A percentile compares a stretch with the other conserved stretches of the same genome.
These are phyloP conservation scores for Thinopyrum elongatum DNA, from an alignment of 176 grass and related monocot genomes.

Conservation along the genomic window DNA sequence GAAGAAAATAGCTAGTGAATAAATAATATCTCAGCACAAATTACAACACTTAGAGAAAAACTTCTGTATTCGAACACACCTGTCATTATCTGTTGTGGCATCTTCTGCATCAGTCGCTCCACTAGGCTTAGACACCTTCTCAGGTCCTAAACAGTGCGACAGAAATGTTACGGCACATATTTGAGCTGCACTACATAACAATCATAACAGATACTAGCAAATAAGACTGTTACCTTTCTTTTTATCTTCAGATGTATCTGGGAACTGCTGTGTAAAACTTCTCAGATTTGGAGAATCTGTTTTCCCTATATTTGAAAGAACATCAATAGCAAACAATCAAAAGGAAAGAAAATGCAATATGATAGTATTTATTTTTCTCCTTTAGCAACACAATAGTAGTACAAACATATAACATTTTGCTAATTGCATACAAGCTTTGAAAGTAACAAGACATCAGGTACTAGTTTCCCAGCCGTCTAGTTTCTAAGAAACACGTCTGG, in stretches of 20 bases:
- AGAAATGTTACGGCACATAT: constrained; percentile 17
- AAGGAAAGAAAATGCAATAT: neutral
- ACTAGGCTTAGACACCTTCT: constrained; percentile 22
- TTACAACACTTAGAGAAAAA: neutral
- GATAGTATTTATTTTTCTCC: neutral
- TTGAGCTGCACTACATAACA: neutral
- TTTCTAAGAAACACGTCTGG: neutral
- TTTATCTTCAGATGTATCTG: constrained; percentile 26
- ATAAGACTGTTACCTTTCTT: constrained; percentile 29
- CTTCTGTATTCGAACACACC: constrained; percentile 23
- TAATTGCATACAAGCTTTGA: neutral
- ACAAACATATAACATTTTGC: neutral
- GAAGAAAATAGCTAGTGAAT: neutral
- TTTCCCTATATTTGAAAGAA: constrained; percentile 47
- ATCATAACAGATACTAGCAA: neutral
- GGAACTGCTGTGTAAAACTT: constrained; percentile 70
- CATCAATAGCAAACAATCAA: neutral
- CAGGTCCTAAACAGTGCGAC: constrained; percentile 3
- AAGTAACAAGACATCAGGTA: neutral
- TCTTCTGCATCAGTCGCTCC: constrained; percentile 22
- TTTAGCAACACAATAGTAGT: neutral
- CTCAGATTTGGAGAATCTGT: constrained; percentile 53
- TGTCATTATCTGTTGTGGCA: constrained; percentile 40
- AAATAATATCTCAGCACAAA: neutral
- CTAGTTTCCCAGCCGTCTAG: neutral